Conservation (phyloP, 352 stramenopile genomes). For the Phytophthora agathidicida region DNA sequence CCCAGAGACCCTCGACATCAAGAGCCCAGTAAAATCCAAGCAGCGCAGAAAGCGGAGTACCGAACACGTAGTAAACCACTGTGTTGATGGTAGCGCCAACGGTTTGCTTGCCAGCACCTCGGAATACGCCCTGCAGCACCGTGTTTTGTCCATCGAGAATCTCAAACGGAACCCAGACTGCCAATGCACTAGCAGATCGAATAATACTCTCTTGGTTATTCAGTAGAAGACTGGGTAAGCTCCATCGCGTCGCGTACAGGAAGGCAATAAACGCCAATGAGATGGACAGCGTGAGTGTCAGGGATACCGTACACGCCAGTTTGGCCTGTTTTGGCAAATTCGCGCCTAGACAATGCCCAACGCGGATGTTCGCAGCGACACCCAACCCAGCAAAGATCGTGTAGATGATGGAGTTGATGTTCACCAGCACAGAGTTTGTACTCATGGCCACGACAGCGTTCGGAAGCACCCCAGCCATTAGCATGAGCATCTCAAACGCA, state of each 20-base stretch:
- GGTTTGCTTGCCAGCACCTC: conserved; percentile 58
- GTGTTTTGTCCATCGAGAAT: conserved; percentile 54
- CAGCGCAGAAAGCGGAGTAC: conserved; percentile 56
- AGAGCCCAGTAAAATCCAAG: conserved; percentile 51
- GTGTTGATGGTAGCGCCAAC: conserved; percentile 57
- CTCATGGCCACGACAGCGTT: conserved; percentile 68
- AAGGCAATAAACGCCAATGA: conserved; percentile 43
- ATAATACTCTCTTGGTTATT: conserved; percentile 40
- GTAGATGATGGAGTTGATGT: conserved; percentile 63
- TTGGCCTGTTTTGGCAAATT: conserved; percentile 59
- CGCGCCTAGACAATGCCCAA: conserved; percentile 78
- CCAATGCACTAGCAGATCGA: conserved; percentile 38
- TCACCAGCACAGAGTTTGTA: conserved; percentile 67
- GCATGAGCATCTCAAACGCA: conserved; percentile 70
- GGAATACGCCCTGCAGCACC: conserved; percentile 67
- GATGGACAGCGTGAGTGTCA: conserved; percentile 43
- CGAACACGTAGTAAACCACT: conserved; percentile 73
- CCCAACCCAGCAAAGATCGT: conserved; percentile 73
- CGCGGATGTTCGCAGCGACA: conserved; percentile 68
- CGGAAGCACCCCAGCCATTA: conserved; percentile 68
- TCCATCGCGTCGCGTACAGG: conserved; percentile 44
- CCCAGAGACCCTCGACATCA: conserved; percentile 57
- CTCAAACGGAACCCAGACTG: conserved; percentile 45
- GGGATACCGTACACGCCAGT: conserved; percentile 39
- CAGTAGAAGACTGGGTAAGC: conserved; percentile 31